A percentile compares a stretch with the other conserved stretches of the same genome.
phyloP scores from a whole-genome alignment of 352 stramenopile genomes.

The Globisporangium mamillatum region DNA sequence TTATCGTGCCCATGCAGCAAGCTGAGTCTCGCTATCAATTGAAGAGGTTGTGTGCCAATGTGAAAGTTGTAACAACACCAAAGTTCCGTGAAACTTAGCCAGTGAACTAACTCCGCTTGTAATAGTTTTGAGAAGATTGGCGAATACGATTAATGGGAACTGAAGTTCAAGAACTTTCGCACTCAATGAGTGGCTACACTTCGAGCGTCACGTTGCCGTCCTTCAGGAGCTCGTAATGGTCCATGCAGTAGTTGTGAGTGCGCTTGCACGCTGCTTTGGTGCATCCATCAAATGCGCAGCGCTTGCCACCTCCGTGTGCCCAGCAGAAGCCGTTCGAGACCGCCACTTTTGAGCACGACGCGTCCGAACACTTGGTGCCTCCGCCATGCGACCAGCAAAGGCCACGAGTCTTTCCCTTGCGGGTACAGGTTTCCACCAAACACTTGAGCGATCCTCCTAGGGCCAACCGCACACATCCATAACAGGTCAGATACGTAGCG shows the following conservation, averaged over 20 bases:
- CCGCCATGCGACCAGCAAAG: constrained; percentile 47
- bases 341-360: constrained; percentile 28
- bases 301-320: constrained; percentile 34
- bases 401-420: constrained; percentile 31
- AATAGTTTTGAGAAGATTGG: no score
- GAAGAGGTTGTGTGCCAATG: no score
- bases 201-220: constrained; percentile 4
- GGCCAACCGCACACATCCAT: neutral
- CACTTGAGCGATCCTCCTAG: constrained; percentile 40
- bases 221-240: constrained; percentile 36
- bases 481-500: no score
- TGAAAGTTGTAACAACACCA: no score
- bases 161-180: no score
- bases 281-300: constrained; percentile 29
- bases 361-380: constrained; percentile 31
- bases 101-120: no score
- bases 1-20: no score
- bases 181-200: neutral
- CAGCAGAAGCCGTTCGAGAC: constrained; percentile 1
- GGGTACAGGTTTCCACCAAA: constrained; percentile 17
- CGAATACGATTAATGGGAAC: no score
- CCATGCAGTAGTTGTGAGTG: constrained; percentile 43
- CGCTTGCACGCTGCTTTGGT: constrained; percentile 34
- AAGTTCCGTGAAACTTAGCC: no score
- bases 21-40: no score